Conservation (phyloP, 2,329 filamentous ascomycete species). For the Paraphaeosphaeria sporulosa region DNA sequence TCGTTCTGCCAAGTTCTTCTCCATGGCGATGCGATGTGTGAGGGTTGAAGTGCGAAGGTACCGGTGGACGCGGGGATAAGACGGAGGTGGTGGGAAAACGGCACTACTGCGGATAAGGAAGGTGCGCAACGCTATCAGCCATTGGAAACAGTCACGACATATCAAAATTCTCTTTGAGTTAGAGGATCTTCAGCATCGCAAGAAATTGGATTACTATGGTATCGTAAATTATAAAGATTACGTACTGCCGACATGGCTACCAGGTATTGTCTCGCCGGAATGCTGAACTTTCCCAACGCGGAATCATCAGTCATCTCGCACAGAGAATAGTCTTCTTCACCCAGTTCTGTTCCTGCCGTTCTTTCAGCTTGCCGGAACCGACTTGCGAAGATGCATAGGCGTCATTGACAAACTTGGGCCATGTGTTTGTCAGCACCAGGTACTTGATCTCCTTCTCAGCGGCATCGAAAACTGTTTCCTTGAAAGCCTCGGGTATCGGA, state of each 20-base stretch:
- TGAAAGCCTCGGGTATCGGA: slow-evolving; percentile 35
- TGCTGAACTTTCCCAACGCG: neutral
- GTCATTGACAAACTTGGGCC: slow-evolving; percentile 46
- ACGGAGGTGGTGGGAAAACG: neutral
- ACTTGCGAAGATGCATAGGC: slow-evolving; percentile 25
- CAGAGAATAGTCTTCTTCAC: slow-evolving; percentile 11
- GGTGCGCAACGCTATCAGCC: slow-evolving; percentile 35
- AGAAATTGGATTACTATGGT: neutral
- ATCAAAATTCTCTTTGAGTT: neutral
- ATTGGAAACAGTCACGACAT: slow-evolving; percentile 4
- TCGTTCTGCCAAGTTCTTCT: slow-evolving; percentile 24
- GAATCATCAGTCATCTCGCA: neutral
- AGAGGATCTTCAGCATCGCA: slow-evolving; percentile 1
- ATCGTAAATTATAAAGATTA: neutral
- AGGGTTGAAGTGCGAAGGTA: slow-evolving; percentile 10
- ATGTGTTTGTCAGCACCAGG: slow-evolving; percentile 45
- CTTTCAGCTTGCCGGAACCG: slow-evolving; percentile 21
- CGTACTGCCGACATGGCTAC: neutral
- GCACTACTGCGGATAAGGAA: slow-evolving; percentile 16
- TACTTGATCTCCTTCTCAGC: slow-evolving; percentile 47
- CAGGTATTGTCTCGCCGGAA: too few relatives aligned
- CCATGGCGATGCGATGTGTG: slow-evolving; percentile 23
- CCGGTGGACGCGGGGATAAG: slow-evolving; percentile 21
- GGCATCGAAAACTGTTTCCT: slow-evolving; percentile 37
- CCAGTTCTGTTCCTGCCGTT: slow-evolving; percentile 17